Evolutionary conservation across 345 rosid species (phyloP), one percentile per base, ranked within the genome.

Genomic region (Aquilaria malaccensis): DNA sequence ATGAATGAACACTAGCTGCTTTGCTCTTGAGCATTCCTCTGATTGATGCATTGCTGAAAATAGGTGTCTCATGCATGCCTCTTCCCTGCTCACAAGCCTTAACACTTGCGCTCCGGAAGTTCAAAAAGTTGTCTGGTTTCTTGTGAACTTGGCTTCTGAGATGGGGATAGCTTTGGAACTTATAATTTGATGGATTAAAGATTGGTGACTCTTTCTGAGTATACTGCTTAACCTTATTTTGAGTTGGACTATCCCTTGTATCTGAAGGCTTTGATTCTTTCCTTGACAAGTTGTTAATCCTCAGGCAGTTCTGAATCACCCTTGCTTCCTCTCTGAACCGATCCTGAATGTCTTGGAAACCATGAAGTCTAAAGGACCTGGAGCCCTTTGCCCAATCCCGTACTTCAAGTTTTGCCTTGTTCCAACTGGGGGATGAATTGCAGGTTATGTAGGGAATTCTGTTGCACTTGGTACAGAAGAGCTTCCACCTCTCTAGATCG

Each of bases 321-420:
- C 66, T 81, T 9, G 88, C 81, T 74, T 94, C 99, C 71, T 88
- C 95, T 64, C 63, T 90, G 66, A 90, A 83, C 63, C 85, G 81
- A 11, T 81, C 85, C 51, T 75, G 79, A 5, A 86, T 72, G 41
- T 80, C 77, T 50, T 64, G 79, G 11, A 88, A 66, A 9, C 70
- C 70, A 46, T 56, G 76, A 43, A 64, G 31, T 32, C 54, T 63
- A 33, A 2, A 47, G 6, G 70, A 46, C 46, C 65, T 80, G 15
- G 84, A 65, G 56, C 76, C 64, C 30, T 58, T 61, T 29, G 70
- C 54, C 10, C 67, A 43, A 13, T 56, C 62, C 67, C 52, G 57
- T n/a, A 62, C 13, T 57, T 68, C 66, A 31, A 41, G 48, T 37
- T 37, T 37, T 37, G 43, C 7, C 43, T 37, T 37, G 43, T 0